Evolutionary conservation across 768 basidiomycete genomes (phyloP).

Genomic region (Saitozyma podzolica): DNA sequence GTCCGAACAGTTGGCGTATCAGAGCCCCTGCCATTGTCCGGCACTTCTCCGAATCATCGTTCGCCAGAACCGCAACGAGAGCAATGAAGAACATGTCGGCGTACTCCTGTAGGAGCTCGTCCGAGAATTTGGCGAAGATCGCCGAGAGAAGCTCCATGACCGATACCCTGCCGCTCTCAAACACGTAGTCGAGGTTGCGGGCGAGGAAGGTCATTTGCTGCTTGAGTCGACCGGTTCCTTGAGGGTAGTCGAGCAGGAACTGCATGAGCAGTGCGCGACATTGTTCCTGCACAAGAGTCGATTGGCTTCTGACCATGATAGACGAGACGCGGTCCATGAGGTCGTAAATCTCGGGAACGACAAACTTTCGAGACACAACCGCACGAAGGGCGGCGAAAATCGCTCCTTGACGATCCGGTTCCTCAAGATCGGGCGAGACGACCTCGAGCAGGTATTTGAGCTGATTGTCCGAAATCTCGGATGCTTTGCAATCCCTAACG

Average conservation of each 20-base stretch:
- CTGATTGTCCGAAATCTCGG: conserved; percentile 84
- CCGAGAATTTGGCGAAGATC: conserved; percentile 79
- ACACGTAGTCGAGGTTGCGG: conserved; percentile 83
- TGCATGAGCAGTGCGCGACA: conserved; percentile 85
- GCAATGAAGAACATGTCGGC: conserved; percentile 86
- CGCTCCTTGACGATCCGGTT: conserved; percentile 76
- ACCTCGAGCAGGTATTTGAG: conserved; percentile 82
- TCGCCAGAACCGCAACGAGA: conserved; percentile 87
- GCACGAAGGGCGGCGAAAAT: conserved; percentile 87
- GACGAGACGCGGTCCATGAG: conserved; percentile 90
- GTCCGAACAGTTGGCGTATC: conserved; percentile 71
- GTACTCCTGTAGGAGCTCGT: conserved; percentile 66
- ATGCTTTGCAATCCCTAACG: conserved; percentile 80
- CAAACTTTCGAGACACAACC: conserved; percentile 84
- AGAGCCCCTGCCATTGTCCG: conserved; percentile 83
- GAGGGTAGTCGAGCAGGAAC: conserved; percentile 95
- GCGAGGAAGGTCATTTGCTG: conserved; percentile 88
- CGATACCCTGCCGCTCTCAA: conserved; percentile 88
- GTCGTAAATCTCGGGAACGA: conserved; percentile 96
- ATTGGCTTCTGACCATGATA: conserved; percentile 91
- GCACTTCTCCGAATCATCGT: conserved; percentile 87
- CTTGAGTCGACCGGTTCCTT: conserved; percentile 84
- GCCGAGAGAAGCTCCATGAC: conserved; percentile 90
- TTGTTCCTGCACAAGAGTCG: conserved; percentile 82
- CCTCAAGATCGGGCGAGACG: conserved; percentile 85